Evolutionary conservation across 495 filamentous ascomycete genomes (phyloP), one percentile per base, ranked within the genome.

Genomic region (Aspergillus nanangensis): DNA sequence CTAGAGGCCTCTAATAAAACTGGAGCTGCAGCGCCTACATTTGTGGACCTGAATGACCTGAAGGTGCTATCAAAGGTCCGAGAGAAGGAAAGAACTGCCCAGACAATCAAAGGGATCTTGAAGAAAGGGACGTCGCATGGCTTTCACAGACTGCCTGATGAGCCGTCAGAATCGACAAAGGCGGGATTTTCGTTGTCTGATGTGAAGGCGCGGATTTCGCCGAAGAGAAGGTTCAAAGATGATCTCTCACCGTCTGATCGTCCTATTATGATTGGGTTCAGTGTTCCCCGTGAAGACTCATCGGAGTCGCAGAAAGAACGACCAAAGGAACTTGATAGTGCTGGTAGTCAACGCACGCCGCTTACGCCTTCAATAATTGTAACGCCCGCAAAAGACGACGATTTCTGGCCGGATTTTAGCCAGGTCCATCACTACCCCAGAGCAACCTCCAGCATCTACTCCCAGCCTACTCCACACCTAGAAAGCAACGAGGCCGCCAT

Each of bases 231-330:
- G 19, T 29, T 36, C 34, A 62, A 69, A 40, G 47, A 63, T n/a
- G 86, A 84, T 31, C 65, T 95, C 3, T 92, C 88, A 4, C 89
- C 89, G 0, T 81, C 74, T 4, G 83, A 88, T 53, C 67, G 85
- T 20, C 78, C 85, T 11, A 89, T 95, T 33, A 73, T 87, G 52
- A 94, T 95, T 47, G 90, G 88, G 1, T 77, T 94, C 7, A 77
- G 76, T 3, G 77, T 93, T 23, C 83, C 87, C 9, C 74, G 74
- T 5, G 73, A 78, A 23, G 76, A 81, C 17, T 58, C 83, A 3
- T 63, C 72, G 2, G 67, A 71, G 24, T 60, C 62, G 17, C 45
- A 57, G 32, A 47, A 61, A 51, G 52, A 61, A 19, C 45, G 49
- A 20, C 24, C 47, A 57, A 56, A 56, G 47, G 47, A 72, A 53